Conservation (phyloP, 768 basidiomycete species). For the Russula ochroleuca region DNA sequence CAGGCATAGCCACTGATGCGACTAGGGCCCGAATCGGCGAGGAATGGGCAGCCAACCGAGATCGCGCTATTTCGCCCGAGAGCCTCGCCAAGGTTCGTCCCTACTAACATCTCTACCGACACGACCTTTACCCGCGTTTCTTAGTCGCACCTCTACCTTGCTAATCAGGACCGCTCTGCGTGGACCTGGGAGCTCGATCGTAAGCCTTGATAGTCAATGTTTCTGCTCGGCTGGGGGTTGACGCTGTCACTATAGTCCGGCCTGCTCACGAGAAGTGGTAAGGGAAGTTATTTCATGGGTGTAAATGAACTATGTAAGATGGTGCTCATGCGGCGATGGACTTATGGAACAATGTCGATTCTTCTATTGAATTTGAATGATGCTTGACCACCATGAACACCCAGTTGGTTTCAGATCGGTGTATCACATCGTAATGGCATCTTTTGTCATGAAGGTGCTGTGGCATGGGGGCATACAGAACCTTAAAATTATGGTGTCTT, state of each 20-base stretch:
- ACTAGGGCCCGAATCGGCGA: slow-evolving; percentile 20
- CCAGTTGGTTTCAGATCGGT: neutral
- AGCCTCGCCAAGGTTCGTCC: slow-evolving; percentile 59
- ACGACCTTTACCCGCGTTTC: neutral
- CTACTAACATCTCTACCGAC: neutral
- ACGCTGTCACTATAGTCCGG: slow-evolving; percentile 37
- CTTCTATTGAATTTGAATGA: neutral
- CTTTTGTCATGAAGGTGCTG: neutral
- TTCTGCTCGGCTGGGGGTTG: neutral
- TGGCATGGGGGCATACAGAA: neutral
- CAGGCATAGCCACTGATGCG: slow-evolving; percentile 32
- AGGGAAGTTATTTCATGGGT: slow-evolving; percentile 16
- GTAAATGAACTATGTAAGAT: neutral
- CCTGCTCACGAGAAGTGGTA: slow-evolving; percentile 54
- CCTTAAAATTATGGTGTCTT: neutral
- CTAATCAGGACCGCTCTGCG: slow-evolving; percentile 63
- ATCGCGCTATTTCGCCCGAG: slow-evolving; percentile 53
- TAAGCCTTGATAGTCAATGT: slow-evolving; percentile 36
- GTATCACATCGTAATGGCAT: neutral
- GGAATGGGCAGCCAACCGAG: slow-evolving; percentile 44
- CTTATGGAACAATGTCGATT: neutral
- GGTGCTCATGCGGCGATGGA: neutral
- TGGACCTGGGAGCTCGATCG: slow-evolving; percentile 81
- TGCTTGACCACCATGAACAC: neutral
- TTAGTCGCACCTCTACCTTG: slow-evolving; percentile 63